Percentiles rank a stretch among this genome's conserved stretches.
phyloP scores from a whole-genome alignment of 1,139 yeast genomes.

The Diutina catenulata region DNA sequence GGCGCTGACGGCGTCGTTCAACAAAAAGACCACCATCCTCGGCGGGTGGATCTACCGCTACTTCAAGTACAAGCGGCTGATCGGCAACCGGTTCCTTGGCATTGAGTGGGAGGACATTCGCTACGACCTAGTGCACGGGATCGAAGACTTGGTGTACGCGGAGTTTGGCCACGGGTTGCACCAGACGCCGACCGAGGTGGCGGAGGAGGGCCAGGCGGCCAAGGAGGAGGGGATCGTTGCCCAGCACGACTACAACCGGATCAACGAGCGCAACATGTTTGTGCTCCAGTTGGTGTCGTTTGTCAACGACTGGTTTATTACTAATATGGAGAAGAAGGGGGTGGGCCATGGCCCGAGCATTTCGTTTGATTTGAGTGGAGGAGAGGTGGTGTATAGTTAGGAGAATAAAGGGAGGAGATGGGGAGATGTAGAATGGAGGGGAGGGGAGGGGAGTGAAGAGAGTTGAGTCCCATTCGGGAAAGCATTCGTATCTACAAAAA shows the following conservation, averaged over 20 bases:
- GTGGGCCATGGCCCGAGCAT: not conserved
- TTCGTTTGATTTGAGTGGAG: not conserved
- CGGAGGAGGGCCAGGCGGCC: not conserved
- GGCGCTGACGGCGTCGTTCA: slow-evolving; percentile 6
- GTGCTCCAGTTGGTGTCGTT: not conserved
- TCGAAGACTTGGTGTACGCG: slow-evolving; percentile 24
- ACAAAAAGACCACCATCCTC: slow-evolving; percentile 6
- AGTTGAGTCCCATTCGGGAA: too few species aligned
- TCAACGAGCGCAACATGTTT: slow-evolving; percentile 2
- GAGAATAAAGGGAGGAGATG: too few species aligned
- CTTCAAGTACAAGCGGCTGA: slow-evolving; percentile 28
- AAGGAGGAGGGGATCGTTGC: not conserved
- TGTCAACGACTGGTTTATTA: slow-evolving; percentile 1
- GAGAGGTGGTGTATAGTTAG: not conserved
- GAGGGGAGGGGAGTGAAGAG: too few species aligned
- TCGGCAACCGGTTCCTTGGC: slow-evolving; percentile 27
- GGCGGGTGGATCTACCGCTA: slow-evolving; percentile 21
- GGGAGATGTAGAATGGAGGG: too few species aligned
- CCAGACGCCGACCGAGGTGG: not conserved
- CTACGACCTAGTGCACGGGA: slow-evolving; percentile 26
- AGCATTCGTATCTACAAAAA: too few species aligned
- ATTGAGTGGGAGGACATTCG: slow-evolving; percentile 38
- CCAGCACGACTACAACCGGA: slow-evolving; percentile 3
- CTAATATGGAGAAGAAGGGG: not conserved
- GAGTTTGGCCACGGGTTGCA: slow-evolving; percentile 20